Evolutionary conservation across 1,284 basidiomycete genomes (phyloP).

Genomic region (Trametes pubescens): DNA sequence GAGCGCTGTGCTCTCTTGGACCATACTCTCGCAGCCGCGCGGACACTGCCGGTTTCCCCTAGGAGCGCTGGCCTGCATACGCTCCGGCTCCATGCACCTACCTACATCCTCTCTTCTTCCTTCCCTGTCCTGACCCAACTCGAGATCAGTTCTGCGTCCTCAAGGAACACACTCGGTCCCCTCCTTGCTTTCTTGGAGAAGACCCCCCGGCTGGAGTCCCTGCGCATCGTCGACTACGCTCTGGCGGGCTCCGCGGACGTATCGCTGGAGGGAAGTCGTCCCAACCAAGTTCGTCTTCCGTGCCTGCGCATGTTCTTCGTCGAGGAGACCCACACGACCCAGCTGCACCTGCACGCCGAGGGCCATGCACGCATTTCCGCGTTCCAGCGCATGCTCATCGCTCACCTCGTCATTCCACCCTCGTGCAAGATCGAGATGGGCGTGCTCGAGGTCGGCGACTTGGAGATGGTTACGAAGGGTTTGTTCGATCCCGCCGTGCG

Average conservation of each 20-base stretch:
- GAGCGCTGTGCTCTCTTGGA: not conserved
- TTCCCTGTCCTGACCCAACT: not conserved
- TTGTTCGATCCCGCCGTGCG: not conserved
- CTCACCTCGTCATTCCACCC: not conserved
- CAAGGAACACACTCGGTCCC: not conserved
- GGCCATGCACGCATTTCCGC: not conserved
- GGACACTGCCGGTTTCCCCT: not conserved
- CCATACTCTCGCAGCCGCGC: not conserved
- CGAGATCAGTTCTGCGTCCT: not conserved
- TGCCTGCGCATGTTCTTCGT: not conserved
- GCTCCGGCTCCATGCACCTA: no score
- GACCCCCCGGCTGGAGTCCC: not conserved
- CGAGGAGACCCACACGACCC: not conserved
- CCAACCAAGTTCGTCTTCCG: not conserved
- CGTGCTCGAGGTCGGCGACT: not conserved
- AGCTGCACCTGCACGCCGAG: not conserved
- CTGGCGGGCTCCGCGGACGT: not conserved
- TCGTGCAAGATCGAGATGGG: not conserved
- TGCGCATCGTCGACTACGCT: not conserved
- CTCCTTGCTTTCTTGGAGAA: not conserved
- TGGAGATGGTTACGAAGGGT: not conserved
- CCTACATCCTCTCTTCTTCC: no score
- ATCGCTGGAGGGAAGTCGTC: not conserved
- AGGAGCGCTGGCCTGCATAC: not conserved
- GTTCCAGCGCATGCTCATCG: conserved; percentile 3